Evolutionary conservation across 2,329 filamentous ascomycete genomes (phyloP).

Genomic region (Diplodia scrobiculata): DNA sequence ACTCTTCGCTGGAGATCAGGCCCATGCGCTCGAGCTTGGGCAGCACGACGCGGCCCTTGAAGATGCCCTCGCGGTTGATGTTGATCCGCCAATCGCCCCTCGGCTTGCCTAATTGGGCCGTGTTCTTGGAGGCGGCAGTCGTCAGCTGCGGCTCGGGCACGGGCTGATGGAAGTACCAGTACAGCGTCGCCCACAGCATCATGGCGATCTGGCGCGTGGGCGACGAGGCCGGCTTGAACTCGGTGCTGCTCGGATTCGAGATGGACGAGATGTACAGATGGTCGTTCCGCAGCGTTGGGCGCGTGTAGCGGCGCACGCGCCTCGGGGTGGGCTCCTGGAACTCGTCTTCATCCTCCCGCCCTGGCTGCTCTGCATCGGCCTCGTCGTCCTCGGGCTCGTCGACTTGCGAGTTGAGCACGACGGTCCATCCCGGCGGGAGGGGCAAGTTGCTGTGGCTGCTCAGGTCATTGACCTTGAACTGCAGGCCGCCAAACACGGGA

Average conservation of each 20-base stretch:
- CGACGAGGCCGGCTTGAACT: slow-evolving; percentile 77
- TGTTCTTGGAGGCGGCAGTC: slow-evolving; percentile 64
- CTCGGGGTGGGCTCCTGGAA: slow-evolving; percentile 31
- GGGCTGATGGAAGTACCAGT: slow-evolving; percentile 95
- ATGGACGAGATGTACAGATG: slow-evolving; percentile 90
- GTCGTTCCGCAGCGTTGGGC: slow-evolving; percentile 76
- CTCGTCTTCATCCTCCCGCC: slow-evolving; percentile 31
- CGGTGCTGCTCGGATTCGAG: slow-evolving; percentile 75
- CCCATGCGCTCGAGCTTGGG: slow-evolving; percentile 95
- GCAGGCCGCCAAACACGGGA: slow-evolving; percentile 87
- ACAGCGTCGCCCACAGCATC: slow-evolving; percentile 93
- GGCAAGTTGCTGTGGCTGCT: slow-evolving; percentile 64
- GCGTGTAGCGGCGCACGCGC: slow-evolving; percentile 65
- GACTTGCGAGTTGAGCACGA: slow-evolving; percentile 74
- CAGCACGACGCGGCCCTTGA: slow-evolving; percentile 78
- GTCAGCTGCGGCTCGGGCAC: slow-evolving; percentile 67
- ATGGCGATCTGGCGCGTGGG: slow-evolving; percentile 89
- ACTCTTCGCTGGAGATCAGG: slow-evolving; percentile 73
- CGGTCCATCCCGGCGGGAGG: slow-evolving; percentile 86
- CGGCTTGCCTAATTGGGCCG: slow-evolving; percentile 68
- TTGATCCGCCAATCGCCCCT: slow-evolving; percentile 84
- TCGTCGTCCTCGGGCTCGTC: slow-evolving; percentile 39
- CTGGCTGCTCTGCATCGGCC: slow-evolving; percentile 39
- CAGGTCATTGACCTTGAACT: slow-evolving; percentile 81
- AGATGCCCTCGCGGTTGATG: slow-evolving; percentile 83